Base-by-base conservation (phyloP, 768 basidiomycete species). In the Mycena galopus region DNA sequence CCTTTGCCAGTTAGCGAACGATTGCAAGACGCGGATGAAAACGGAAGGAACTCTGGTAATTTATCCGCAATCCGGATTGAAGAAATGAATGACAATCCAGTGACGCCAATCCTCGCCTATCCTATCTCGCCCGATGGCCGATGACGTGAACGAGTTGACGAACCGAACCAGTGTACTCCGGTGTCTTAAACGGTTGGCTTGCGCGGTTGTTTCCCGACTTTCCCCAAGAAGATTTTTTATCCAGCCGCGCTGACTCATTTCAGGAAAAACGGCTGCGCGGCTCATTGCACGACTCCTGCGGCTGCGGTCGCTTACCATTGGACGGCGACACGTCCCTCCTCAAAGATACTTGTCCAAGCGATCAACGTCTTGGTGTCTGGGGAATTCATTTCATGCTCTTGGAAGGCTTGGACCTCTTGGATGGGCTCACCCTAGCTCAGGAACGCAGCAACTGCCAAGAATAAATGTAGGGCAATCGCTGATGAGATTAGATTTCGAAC, bases 241-340 rank as follows among this genome's bases (percentile, higher is more conserved):
- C 29, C 39, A 39, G 4, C 30, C 10, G 12, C 4, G 55, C 55
- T 57, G 55, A 57, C 55, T 57, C 55, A 57, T 57, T 33, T 14
- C 16, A 57, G 55, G 55, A 19, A 57, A 57, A 57, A 57, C 55
- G 55, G 55, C 55, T 57, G 30, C 30, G 55, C 30, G 55, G 55
- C 6, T 32, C 27, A 32, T 53, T 27, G 32, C 30, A 30, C 50
- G 47, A 25, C 3, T 7, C 5, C 44, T 37, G 42, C 50, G 23
- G 23, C n/a, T 51, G 50, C 50, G 44, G 42, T 27, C 30, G 29
- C 55, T 32, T 29, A 16, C 55, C 55, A 17, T 56, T 21, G 30
- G 55, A 25, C 25, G 50, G 19, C 9, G 14, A 14, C n/a, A 39
- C 12, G 17, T 37, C 35, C 42, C 17, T 25, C 5, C n/a, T n/a